Evolutionary conservation across 192 early-diverging fungal species (phyloP).

Genomic region (Umbelopsis sp.): DNA sequence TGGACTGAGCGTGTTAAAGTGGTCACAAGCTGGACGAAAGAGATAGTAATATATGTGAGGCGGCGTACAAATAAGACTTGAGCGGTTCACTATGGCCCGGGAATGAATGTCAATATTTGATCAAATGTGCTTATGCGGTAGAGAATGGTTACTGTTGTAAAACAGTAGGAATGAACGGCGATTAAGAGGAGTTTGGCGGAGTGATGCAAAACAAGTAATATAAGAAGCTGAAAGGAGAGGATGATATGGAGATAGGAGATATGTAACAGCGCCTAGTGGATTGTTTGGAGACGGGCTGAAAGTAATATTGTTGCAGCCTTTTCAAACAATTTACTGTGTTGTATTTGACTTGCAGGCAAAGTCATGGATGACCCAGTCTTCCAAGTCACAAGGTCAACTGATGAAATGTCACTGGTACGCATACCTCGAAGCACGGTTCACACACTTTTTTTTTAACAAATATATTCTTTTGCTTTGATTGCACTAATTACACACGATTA

Average conservation of each 20-base stretch:
- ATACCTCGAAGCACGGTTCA: not conserved
- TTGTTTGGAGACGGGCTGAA: not conserved
- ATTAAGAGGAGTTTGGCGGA: not conserved
- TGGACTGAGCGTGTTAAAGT: not conserved
- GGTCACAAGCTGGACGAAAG: not conserved
- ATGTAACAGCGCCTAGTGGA: too few relatives aligned
- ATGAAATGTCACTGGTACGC: conserved; percentile 3
- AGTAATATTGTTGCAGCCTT: not conserved
- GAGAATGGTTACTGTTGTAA: too few relatives aligned
- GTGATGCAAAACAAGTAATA: not conserved
- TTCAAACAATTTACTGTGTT: not conserved
- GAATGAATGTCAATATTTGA: not conserved
- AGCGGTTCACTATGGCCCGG: not conserved
- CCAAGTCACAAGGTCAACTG: conserved; percentile 17
- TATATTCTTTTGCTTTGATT: too few relatives aligned
- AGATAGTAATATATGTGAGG: not conserved
- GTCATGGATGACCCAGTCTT: not conserved
- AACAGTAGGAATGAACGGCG: not conserved
- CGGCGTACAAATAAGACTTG: not conserved
- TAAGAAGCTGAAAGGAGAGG: conserved; percentile 5
- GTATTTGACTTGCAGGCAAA: not conserved
- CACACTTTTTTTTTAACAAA: not conserved
- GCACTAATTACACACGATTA: not conserved
- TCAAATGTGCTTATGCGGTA: not conserved
- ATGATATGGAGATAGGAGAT: not conserved